Evolutionary conservation across 768 basidiomycete species (phyloP).

Genomic region (Hygrophoropsis aurantiaca): DNA sequence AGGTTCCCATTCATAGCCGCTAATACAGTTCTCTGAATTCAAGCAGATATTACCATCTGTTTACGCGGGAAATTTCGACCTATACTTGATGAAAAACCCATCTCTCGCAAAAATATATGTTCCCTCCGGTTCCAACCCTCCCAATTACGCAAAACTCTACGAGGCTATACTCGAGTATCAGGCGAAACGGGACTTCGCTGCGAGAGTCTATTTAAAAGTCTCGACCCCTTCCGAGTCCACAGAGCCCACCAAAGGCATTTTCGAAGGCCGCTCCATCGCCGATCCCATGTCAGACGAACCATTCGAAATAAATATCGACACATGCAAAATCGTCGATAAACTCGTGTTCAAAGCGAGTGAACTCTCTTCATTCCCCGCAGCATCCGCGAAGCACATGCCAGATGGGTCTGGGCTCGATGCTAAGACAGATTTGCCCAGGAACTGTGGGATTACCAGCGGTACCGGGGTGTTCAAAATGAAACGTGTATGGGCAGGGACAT

Average conservation of each 20-base stretch:
- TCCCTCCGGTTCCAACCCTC: conserved; percentile 10
- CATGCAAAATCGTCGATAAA: conserved; percentile 3
- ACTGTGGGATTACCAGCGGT: too few relatives aligned
- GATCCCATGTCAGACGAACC: conserved; percentile 26
- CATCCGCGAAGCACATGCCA: conserved; percentile 1
- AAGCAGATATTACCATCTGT: not conserved
- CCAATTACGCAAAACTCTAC: conserved; percentile 18
- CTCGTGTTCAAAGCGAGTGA: conserved; percentile 10
- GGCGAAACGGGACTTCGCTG: conserved; percentile 26
- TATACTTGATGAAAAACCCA: conserved; percentile 25
- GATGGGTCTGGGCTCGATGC: conserved; percentile 9
- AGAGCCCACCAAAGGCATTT: not conserved
- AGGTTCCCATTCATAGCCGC: too few relatives aligned
- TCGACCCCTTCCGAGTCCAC: not conserved
- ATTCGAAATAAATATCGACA: conserved; percentile 14
- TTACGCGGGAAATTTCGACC: conserved; percentile 21
- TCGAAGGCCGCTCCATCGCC: conserved; percentile 8
- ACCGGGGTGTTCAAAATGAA: too few relatives aligned
- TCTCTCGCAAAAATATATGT: conserved; percentile 24
- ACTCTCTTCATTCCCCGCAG: conserved; percentile 2
- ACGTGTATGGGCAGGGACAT: too few relatives aligned
- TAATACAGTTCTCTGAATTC: too few relatives aligned
- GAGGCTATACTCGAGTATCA: conserved; percentile 20
- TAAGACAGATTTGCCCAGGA: conserved; percentile 7
- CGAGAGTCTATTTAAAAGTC: conserved; percentile 7